Evolutionary conservation across 768 basidiomycete genomes (phyloP).

Genomic region (Leccinum aurantiacum): DNA sequence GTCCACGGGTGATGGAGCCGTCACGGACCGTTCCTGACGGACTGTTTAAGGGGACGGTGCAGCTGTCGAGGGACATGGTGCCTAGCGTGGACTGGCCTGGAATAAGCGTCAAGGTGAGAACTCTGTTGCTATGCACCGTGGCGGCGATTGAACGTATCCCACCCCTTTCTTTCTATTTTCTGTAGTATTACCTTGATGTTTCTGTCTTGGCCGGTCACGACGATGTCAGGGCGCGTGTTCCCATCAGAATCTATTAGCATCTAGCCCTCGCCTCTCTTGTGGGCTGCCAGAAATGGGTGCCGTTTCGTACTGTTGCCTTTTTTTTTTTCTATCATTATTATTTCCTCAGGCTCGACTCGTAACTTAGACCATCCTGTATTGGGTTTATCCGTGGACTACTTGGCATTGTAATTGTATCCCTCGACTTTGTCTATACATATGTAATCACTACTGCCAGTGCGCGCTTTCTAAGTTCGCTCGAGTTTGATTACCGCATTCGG

Average conservation of each 20-base stretch:
- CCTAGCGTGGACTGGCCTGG: constrained; percentile 69
- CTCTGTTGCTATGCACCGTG: constrained; percentile 1
- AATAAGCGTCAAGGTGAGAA: constrained; percentile 61
- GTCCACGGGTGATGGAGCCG: constrained; percentile 49
- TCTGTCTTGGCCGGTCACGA: constrained; percentile 67
- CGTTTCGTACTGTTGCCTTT: background rate
- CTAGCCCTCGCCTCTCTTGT: background rate
- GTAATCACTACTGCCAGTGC: background rate
- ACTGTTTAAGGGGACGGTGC: constrained; percentile 58
- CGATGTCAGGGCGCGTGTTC: constrained; percentile 59
- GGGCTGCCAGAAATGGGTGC: background rate
- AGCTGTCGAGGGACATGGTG: constrained; percentile 56
- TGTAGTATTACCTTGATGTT: constrained; percentile 71
- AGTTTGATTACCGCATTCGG: constrained; percentile 4
- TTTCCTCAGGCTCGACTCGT: background rate
- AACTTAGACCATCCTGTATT: constrained; percentile 1
- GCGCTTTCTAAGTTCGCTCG: too few relatives aligned
- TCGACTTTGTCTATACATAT: background rate
- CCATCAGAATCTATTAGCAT: constrained; percentile 52
- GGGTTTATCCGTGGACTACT: background rate
- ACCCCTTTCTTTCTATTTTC: background rate
- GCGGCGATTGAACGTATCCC: constrained; percentile 11
- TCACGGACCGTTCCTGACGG: constrained; percentile 64
- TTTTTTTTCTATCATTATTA: constrained; percentile 1
- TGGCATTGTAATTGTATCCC: constrained; percentile 10